Conservation (phyloP, 2,329 filamentous ascomycete genomes). For the Lachnellula subtilissima region DNA sequence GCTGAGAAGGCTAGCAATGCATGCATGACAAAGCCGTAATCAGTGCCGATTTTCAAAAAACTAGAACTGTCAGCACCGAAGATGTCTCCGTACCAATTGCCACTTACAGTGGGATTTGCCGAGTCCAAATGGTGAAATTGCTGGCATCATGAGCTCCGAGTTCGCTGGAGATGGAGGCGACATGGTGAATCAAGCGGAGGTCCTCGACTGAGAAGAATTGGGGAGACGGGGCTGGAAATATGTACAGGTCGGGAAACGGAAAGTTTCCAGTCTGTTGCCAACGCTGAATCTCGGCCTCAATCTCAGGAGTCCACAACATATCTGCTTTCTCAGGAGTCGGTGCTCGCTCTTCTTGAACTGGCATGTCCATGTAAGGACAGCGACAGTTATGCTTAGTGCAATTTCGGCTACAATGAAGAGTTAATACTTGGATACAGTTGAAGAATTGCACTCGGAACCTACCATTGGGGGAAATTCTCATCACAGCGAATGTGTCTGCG, state of each 20-base stretch:
- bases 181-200: conserved; percentile 83
- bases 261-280: conserved; percentile 84
- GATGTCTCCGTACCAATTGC: conserved; percentile 5
- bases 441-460: conserved; percentile 31
- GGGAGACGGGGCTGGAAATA: conserved; percentile 71
- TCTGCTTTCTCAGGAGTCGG: conserved; percentile 59
- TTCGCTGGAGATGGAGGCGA: conserved; percentile 80
- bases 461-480: conserved; percentile 98
- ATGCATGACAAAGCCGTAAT: conserved; percentile 88
- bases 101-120: conserved; percentile 84
- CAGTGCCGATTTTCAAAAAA: conserved; percentile 76
- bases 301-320: conserved; percentile 81
- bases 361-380: conserved; percentile 93
- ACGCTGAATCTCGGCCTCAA: conserved; percentile 72
- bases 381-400: conserved; percentile 98
- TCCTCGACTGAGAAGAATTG: conserved; percentile 71
- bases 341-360: conserved; percentile 59
- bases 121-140: conserved; percentile 86
- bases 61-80: conserved; percentile 41
- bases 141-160: conserved; percentile 72
- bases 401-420: conserved; percentile 65
- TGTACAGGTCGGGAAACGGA: conserved; percentile 74
- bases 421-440: conserved; percentile 19
- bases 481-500: conserved; percentile 96
- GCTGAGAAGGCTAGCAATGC: conserved; percentile 90